Conservation (phyloP, 495 filamentous ascomycete species). For the Lophium mytilinum region DNA sequence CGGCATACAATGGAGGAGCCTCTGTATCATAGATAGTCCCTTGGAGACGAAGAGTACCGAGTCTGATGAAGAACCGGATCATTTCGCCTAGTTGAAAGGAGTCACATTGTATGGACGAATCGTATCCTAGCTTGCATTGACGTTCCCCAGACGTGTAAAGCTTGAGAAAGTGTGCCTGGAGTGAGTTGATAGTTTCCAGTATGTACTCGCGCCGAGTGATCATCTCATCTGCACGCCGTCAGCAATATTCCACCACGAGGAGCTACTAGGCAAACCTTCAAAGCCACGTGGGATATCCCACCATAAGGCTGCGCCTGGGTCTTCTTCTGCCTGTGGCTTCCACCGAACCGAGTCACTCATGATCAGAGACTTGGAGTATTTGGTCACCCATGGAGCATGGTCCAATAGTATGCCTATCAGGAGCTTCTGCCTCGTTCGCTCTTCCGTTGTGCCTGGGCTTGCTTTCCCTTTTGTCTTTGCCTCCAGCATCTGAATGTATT, state of each 20-base stretch:
- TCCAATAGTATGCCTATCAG: slow-evolving; percentile 53
- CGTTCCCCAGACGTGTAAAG: slow-evolving; percentile 53
- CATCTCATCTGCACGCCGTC: slow-evolving; percentile 52
- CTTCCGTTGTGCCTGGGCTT: slow-evolving; percentile 40
- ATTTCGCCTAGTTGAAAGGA: slow-evolving; percentile 82
- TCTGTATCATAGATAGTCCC: slow-evolving; percentile 31
- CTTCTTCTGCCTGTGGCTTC: slow-evolving; percentile 37
- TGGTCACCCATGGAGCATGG: slow-evolving; percentile 43
- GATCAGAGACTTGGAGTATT: slow-evolving; percentile 53
- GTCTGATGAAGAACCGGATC: slow-evolving; percentile 61
- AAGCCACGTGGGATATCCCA: slow-evolving; percentile 64
- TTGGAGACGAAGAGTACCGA: slow-evolving; percentile 36
- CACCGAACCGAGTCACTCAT: slow-evolving; percentile 58
- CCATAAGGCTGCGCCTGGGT: slow-evolving; percentile 50
- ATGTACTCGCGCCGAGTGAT: slow-evolving; percentile 61
- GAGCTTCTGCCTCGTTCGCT: slow-evolving; percentile 54
- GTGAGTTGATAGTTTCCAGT: slow-evolving; percentile 65
- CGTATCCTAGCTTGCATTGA: slow-evolving; percentile 71
- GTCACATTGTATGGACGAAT: slow-evolving; percentile 67
- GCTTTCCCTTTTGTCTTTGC: slow-evolving; percentile 32
- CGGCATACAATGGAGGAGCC: slow-evolving; percentile 27
- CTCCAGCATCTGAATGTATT: slow-evolving; percentile 27
- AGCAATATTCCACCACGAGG: slow-evolving; percentile 7
- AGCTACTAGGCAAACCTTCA: slow-evolving; percentile 49
- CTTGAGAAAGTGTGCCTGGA: slow-evolving; percentile 63